phyloP scores from a whole-genome alignment of 768 basidiomycete species.

The Pleurotus cornucopiae region DNA sequence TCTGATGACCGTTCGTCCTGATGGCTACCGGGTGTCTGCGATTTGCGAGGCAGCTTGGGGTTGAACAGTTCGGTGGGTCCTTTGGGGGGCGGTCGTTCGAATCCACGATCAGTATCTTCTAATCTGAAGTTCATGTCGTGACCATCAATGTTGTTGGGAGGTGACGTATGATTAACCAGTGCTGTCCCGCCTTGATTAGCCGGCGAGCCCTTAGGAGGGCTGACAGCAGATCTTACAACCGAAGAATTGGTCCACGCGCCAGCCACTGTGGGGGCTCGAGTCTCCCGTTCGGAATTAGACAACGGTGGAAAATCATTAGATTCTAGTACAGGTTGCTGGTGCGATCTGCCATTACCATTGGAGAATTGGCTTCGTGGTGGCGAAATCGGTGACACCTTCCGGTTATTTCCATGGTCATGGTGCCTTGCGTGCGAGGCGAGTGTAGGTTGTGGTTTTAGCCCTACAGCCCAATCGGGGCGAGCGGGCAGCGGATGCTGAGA shows the following conservation, averaged over 20 bases:
- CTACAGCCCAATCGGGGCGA: conserved; percentile 87
- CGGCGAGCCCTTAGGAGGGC: conserved; percentile 32
- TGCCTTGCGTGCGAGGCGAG: conserved; percentile 49
- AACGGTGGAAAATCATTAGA: conserved; percentile 68
- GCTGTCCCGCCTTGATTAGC: conserved; percentile 22
- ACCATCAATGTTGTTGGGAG: conserved; percentile 10
- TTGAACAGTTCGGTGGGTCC: conserved; percentile 34
- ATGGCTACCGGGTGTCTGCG: conserved; percentile 6
- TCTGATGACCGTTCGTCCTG: conserved; percentile 21
- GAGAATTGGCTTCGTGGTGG: conserved; percentile 31
- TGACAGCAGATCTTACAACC: conserved; percentile 40
- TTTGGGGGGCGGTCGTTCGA: conserved; percentile 46
- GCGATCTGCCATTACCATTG: conserved; percentile 22
- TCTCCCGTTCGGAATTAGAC: conserved; percentile 37
- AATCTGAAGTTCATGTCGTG: conserved; percentile 21
- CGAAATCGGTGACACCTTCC: conserved; percentile 38
- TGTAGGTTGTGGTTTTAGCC: conserved; percentile 72
- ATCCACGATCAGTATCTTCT: conserved; percentile 43
- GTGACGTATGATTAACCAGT: conserved; percentile 32
- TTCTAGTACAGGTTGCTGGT: conserved; percentile 36
- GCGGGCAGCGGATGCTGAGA: conserved; percentile 76
- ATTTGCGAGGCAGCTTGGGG: conserved; percentile 26
- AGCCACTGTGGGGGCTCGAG: conserved; percentile 45
- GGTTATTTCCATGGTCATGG: conserved; percentile 41
- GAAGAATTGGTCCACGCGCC: conserved; percentile 73